Evolutionary conservation across 495 filamentous ascomycete genomes (phyloP).

Genomic region (Sordaria brevicollis): DNA sequence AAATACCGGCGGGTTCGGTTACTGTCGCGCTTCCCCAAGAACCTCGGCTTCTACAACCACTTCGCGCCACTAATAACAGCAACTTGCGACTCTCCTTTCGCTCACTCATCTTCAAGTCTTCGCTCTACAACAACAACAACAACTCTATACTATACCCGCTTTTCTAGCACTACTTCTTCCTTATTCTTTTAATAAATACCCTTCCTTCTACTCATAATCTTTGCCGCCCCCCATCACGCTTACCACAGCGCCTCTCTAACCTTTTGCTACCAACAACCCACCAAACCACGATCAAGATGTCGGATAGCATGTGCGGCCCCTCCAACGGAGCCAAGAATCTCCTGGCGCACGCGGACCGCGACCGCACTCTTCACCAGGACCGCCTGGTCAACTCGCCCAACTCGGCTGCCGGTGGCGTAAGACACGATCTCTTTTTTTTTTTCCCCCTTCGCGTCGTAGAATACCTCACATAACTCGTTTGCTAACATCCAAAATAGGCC

Average conservation of each 20-base stretch:
- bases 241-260: not conserved
- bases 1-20: not conserved
- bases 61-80: not conserved
- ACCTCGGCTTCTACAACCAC: not conserved
- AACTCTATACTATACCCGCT: conserved; percentile 3
- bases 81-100: not conserved
- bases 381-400: conserved; percentile 28
- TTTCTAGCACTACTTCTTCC: not conserved
- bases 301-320: conserved; percentile 77
- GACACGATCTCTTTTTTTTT: not conserved
- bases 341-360: conserved; percentile 66
- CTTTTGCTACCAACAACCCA: not conserved
- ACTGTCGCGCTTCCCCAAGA: not conserved
- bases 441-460: not conserved
- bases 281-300: conserved; percentile 42
- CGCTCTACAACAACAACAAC: not conserved
- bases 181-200: not conserved
- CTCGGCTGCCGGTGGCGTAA: conserved; percentile 8
- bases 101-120: not conserved
- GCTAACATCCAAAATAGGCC: conserved; percentile 8
- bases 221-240: no score
- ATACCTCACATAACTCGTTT: not conserved
- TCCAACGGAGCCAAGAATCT: conserved; percentile 82
- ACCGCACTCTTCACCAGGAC: conserved; percentile 81
- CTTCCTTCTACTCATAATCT: not conserved